Conservation (phyloP, 1,284 basidiomycete species). For the Microbotryomycetes sp. region DNA sequence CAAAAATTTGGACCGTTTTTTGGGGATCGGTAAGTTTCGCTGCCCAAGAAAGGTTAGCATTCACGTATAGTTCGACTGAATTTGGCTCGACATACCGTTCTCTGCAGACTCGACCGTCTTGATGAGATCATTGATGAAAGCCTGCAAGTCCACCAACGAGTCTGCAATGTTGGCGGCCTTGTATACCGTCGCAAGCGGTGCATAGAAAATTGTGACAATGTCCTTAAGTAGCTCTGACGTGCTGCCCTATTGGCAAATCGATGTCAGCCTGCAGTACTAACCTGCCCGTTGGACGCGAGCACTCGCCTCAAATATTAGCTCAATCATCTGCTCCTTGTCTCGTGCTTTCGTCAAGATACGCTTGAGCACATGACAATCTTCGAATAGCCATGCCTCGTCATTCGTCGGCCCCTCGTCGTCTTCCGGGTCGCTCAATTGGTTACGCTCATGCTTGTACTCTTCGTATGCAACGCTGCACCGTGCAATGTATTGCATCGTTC, state of each 20-base stretch:
- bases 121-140: slow-evolving; percentile 92
- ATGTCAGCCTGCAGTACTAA: neutral
- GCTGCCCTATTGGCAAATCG: slow-evolving; percentile 64
- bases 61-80: neutral
- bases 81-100: slow-evolving; percentile 57
- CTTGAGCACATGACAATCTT: slow-evolving; percentile 73
- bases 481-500: slow-evolving; percentile 64
- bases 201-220: slow-evolving; percentile 98
- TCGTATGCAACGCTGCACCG: slow-evolving; percentile 67
- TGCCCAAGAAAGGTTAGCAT: slow-evolving; percentile 38
- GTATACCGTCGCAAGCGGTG: slow-evolving; percentile 96
- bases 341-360: slow-evolving; percentile 69
- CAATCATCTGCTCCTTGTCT: slow-evolving; percentile 88
- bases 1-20: slow-evolving; percentile 83
- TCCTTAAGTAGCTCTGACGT: slow-evolving; percentile 95
- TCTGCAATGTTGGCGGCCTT: slow-evolving; percentile 95
- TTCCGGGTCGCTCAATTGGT: slow-evolving; percentile 67
- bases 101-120: slow-evolving; percentile 87
- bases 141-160: slow-evolving; percentile 83
- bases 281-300: neutral
- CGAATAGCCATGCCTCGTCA: slow-evolving; percentile 90
- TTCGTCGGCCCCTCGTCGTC: slow-evolving; percentile 78
- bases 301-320: slow-evolving; percentile 84
- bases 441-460: slow-evolving; percentile 58
- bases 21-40: slow-evolving; percentile 78